Evolutionary conservation across 225 moss, liverwort and hornwort genomes (phyloP).

Genomic region (Marchantia polymorpha): DNA sequence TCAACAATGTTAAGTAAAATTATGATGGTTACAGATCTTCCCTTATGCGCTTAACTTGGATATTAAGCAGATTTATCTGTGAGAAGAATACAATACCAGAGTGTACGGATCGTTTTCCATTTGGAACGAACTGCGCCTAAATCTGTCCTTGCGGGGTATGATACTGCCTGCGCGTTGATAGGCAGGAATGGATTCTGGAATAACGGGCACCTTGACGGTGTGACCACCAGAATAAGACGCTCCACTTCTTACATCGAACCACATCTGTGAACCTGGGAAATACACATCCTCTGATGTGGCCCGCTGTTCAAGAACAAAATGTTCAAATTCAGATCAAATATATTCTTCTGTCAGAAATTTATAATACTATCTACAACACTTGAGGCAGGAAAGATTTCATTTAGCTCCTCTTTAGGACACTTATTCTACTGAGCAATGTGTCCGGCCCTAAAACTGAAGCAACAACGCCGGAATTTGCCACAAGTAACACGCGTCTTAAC

Average conservation of each 20-base stretch:
- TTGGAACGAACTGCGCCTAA: slow-evolving; percentile 90
- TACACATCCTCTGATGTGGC: slow-evolving; percentile 79
- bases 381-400: neutral
- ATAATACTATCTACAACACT: neutral
- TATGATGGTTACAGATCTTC: too few species aligned
- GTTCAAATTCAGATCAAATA: neutral
- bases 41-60: too few species aligned
- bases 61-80: too few species aligned
- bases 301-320: slow-evolving; percentile 49
- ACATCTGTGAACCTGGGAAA: slow-evolving; percentile 75
- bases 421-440: too few species aligned
- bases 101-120: slow-evolving; percentile 98
- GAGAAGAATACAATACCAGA: slow-evolving; percentile 48
- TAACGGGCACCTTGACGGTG: slow-evolving; percentile 64
- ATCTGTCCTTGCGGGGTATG: slow-evolving; percentile 85
- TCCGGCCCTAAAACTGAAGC: too few species aligned
- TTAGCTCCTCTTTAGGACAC: neutral
- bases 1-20: too few species aligned
- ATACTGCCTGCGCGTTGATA: slow-evolving; percentile 94
- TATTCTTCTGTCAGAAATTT: neutral
- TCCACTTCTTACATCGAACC: slow-evolving; percentile 82
- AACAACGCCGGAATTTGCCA: too few species aligned
- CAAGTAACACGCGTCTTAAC: too few species aligned
- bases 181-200: slow-evolving; percentile 67
- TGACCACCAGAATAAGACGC: slow-evolving; percentile 64